phyloP scores from a whole-genome alignment of 192 early-diverging fungal genomes.

The Irineochytrium annulatum region DNA sequence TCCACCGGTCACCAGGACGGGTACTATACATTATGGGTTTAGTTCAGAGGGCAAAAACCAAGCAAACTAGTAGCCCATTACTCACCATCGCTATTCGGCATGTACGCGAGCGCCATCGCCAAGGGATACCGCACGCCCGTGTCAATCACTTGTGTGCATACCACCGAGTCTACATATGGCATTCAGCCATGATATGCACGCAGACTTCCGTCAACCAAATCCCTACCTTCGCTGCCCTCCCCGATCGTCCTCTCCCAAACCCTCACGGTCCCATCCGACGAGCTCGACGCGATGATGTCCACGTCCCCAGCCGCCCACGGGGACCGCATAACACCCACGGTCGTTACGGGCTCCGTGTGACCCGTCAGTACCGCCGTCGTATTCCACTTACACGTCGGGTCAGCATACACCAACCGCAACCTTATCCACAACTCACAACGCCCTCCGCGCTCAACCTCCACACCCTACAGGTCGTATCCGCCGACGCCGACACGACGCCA shows the following conservation, averaged over 20 bases:
- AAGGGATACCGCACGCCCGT: conserved; percentile 65
- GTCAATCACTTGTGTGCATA: conserved; percentile 66
- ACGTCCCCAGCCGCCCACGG: conserved; percentile 28
- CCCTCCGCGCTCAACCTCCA: conserved; percentile 53
- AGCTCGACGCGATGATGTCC: conserved; percentile 63
- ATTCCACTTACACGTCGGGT: conserved; percentile 39
- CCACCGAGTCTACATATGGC: conserved; percentile 24
- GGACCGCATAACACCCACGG: conserved; percentile 57
- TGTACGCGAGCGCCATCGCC: conserved; percentile 58
- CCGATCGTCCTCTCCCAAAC: conserved; percentile 67
- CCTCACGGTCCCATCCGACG: conserved; percentile 67
- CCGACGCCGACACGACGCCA: conserved; percentile 72
- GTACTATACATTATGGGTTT: conserved; percentile 34
- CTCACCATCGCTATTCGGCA: conserved; percentile 60
- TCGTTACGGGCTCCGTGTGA: conserved; percentile 62
- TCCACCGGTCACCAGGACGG: conserved; percentile 75
- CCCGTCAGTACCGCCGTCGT: conserved; percentile 65
- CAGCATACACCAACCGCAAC: background rate
- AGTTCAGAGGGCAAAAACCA: background rate
- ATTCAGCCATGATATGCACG: background rate
- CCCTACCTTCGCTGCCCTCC: conserved; percentile 46
- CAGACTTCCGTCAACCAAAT: conserved; percentile 17
- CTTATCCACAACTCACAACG: conserved; percentile 2
- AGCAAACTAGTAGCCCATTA: background rate
- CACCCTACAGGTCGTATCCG: conserved; percentile 70